phyloP scores from a whole-genome alignment of 2,329 filamentous ascomycete species.

The Triangularia setosa region DNA sequence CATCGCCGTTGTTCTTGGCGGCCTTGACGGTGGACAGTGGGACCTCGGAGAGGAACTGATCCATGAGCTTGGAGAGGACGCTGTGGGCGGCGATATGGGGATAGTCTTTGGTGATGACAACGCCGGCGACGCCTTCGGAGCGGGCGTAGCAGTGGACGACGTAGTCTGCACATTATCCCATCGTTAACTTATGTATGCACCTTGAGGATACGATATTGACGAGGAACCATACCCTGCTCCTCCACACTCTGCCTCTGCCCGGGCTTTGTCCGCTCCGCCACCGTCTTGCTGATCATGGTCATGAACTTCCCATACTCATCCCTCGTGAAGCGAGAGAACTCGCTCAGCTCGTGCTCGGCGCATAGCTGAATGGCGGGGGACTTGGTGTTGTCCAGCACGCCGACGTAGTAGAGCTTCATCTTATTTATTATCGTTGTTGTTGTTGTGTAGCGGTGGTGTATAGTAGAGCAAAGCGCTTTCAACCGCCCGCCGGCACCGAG shows the following conservation, averaged over 20 bases:
- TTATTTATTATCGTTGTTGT: constrained; percentile 33
- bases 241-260: constrained; percentile 83
- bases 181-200: background rate
- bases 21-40: constrained; percentile 25
- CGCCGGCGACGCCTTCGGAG: constrained; percentile 68
- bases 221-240: constrained; percentile 58
- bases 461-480: constrained; percentile 4
- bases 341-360: constrained; percentile 29
- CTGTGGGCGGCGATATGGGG: constrained; percentile 78
- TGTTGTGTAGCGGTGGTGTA: background rate
- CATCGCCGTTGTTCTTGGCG: constrained; percentile 41
- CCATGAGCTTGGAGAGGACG: constrained; percentile 78
- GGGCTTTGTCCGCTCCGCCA: constrained; percentile 76
- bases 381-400: constrained; percentile 50
- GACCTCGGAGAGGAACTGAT: constrained; percentile 79
- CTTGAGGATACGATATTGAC: background rate
- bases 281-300: constrained; percentile 79
- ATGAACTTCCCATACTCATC: constrained; percentile 64
- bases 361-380: constrained; percentile 25
- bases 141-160: constrained; percentile 75
- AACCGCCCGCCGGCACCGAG: background rate
- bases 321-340: constrained; percentile 25
- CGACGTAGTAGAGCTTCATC: constrained; percentile 88
- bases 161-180: constrained; percentile 46
- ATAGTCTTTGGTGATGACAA: constrained; percentile 76